Evolutionary conservation across 768 basidiomycete species (phyloP).

Genomic region (Pleurotus salmoneostramineus): DNA sequence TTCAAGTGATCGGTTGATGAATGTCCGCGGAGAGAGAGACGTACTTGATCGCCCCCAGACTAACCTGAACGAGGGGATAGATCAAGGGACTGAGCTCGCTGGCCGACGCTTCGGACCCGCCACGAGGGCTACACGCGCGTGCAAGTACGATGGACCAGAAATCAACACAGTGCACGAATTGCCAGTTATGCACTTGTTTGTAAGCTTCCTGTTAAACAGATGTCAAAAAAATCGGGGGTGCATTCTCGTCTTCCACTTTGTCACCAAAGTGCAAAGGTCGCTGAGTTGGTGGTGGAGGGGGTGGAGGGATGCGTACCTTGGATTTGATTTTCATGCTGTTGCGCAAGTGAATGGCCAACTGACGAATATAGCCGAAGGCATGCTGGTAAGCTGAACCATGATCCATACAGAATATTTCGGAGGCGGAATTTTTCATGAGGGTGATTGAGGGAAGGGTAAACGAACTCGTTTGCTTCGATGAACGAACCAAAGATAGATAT

Average conservation of each 20-base stretch:
- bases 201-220: constrained; percentile 67
- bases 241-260: too few relatives aligned
- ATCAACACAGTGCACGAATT: constrained; percentile 92
- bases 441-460: constrained; percentile 90
- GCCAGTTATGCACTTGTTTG: constrained; percentile 98
- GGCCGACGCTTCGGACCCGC: constrained; percentile 49
- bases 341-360: constrained; percentile 88
- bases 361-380: constrained; percentile 93
- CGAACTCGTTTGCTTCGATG: constrained; percentile 78
- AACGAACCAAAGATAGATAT: constrained; percentile 85
- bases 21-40: constrained; percentile 21
- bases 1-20: neutral
- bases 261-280: too few relatives aligned
- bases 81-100: constrained; percentile 86
- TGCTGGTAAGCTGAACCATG: constrained; percentile 82
- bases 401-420: constrained; percentile 82
- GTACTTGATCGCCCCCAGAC: constrained; percentile 89
- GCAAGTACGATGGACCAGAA: constrained; percentile 93
- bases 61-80: constrained; percentile 93
- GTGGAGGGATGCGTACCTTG: constrained; percentile 46
- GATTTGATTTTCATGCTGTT: constrained; percentile 88
- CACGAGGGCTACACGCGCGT: constrained; percentile 66
- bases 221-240: neutral
- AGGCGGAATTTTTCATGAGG: constrained; percentile 96
- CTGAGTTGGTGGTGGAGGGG: neutral